Evolutionary conservation across 352 stramenopile species (phyloP).

Genomic region (Poterioochromonas sp.): DNA sequence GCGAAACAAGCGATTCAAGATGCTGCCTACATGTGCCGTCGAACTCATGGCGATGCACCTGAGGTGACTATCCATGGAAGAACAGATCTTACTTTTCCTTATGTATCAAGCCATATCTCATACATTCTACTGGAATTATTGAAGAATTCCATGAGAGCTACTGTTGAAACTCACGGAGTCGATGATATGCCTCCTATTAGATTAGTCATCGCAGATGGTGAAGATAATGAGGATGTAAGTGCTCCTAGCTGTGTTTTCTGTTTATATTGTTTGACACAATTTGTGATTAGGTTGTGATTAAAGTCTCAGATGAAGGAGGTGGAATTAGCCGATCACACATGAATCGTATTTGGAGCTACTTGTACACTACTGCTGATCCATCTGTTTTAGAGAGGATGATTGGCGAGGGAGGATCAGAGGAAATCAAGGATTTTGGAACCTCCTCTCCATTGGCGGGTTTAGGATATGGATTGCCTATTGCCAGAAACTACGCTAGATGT

Average conservation of each 20-base stretch:
- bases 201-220: constrained; percentile 97
- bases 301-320: constrained; percentile 98
- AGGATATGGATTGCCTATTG: constrained; percentile 63
- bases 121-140: constrained; percentile 99
- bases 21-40: constrained; percentile 94
- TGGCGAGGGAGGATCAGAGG: constrained; percentile 54
- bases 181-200: constrained; percentile 96
- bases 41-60: constrained; percentile 96
- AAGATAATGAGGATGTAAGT: constrained; percentile 90
- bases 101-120: constrained; percentile 84
- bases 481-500: constrained; percentile 93
- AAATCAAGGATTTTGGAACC: constrained; percentile 52
- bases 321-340: constrained; percentile 96
- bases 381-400: constrained; percentile 55
- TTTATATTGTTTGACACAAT: background rate
- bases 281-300: constrained; percentile 71
- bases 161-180: constrained; percentile 91
- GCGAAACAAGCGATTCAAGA: constrained; percentile 92
- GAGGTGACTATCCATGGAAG: constrained; percentile 95
- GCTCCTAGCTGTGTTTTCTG: background rate
- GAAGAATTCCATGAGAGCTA: constrained; percentile 98
- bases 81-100: constrained; percentile 97
- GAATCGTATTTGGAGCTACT: constrained; percentile 96
- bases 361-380: constrained; percentile 98
- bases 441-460: constrained; percentile 68